Evolutionary conservation across 208 protist genomes (phyloP).

Genomic region (Leishmania tarentolae): DNA sequence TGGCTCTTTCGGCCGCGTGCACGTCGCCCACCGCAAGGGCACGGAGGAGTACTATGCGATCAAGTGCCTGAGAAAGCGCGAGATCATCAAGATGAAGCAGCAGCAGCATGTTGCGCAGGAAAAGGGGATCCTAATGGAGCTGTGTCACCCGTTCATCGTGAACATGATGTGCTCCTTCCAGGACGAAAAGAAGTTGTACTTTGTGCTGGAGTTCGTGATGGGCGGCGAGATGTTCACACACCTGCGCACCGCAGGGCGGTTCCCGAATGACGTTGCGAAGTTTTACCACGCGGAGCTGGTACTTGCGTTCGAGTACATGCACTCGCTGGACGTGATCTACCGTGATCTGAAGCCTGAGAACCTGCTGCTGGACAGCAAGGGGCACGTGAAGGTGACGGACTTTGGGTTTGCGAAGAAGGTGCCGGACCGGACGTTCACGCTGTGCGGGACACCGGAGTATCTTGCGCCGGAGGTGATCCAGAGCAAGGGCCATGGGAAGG

Average conservation of each 20-base stretch:
- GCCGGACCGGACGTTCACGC: slow-evolving; percentile 79
- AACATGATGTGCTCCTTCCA: slow-evolving; percentile 95
- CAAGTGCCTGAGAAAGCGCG: slow-evolving; percentile 90
- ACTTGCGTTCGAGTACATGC: slow-evolving; percentile 91
- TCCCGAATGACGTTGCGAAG: slow-evolving; percentile 86
- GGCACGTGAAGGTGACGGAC: slow-evolving; percentile 88
- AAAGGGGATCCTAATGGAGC: slow-evolving; percentile 87
- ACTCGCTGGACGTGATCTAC: slow-evolving; percentile 91
- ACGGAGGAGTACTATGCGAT: slow-evolving; percentile 90
- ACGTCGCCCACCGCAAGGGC: slow-evolving; percentile 81
- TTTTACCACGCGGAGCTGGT: slow-evolving; percentile 94
- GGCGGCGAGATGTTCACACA: slow-evolving; percentile 92
- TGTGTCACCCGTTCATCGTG: slow-evolving; percentile 95
- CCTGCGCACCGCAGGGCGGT: slow-evolving; percentile 79
- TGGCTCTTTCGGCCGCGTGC: slow-evolving; percentile 94
- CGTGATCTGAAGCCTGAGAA: slow-evolving; percentile 94
- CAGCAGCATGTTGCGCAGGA: slow-evolving; percentile 90
- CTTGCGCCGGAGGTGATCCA: slow-evolving; percentile 94
- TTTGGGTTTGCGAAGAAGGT: slow-evolving; percentile 90
- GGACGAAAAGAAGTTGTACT: slow-evolving; percentile 90
- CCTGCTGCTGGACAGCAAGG: slow-evolving; percentile 82
- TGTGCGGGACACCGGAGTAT: slow-evolving; percentile 91
- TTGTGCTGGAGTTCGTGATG: slow-evolving; percentile 94
- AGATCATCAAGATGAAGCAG: slow-evolving; percentile 90
- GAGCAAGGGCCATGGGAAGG: slow-evolving; percentile 93